A percentile compares a stretch with the other conserved stretches of the same genome.
These are phyloP conservation scores for Physocladia obscura DNA, from an alignment of 192 early-diverging fungal genomes.

Conservation along the genomic window DNA sequence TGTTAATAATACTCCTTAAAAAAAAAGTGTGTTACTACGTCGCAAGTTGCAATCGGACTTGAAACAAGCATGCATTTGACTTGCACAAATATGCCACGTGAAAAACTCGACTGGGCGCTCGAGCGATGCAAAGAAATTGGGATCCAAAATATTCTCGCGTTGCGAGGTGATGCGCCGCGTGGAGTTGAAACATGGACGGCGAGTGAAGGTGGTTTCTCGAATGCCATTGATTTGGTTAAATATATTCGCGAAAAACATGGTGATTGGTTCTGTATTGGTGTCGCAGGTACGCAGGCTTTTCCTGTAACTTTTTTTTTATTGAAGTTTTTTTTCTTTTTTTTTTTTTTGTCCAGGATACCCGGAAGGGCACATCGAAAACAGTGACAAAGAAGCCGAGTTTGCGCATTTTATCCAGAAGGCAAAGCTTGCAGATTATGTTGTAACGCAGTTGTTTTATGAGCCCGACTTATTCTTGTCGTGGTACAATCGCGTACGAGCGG, in stretches of 20 bases:
- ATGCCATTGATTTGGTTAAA: constrained; percentile 85
- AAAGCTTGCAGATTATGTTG: constrained; percentile 86
- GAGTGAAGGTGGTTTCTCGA: constrained; percentile 81
- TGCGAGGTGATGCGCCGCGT: constrained; percentile 91
- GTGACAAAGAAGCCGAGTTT: constrained; percentile 75
- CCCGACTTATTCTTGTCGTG: constrained; percentile 80
- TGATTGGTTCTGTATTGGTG: constrained; percentile 93
- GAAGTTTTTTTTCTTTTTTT: too few species aligned
- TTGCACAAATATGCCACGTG: constrained; percentile 94
- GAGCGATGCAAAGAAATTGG: constrained; percentile 76
- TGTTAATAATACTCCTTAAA: too few species aligned
- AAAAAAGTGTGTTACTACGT: too few species aligned
- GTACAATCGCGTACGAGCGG: constrained; percentile 68
- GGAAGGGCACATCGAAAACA: constrained; percentile 86
- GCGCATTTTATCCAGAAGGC: constrained; percentile 80
- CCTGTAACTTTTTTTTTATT: too few species aligned
- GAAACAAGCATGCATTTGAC: constrained; percentile 98
- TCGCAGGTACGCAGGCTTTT: too few species aligned
- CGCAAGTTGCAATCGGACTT: constrained; percentile 90
- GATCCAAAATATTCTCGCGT: constrained; percentile 94
- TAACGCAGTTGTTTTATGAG: constrained; percentile 97
- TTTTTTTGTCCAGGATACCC: constrained; percentile 96
- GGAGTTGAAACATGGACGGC: constrained; percentile 78
- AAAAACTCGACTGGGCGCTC: constrained; percentile 84
- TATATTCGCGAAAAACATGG: constrained; percentile 89